Conservation (phyloP, 2,329 filamentous ascomycete species). For the Microascus cirrosus region DNA sequence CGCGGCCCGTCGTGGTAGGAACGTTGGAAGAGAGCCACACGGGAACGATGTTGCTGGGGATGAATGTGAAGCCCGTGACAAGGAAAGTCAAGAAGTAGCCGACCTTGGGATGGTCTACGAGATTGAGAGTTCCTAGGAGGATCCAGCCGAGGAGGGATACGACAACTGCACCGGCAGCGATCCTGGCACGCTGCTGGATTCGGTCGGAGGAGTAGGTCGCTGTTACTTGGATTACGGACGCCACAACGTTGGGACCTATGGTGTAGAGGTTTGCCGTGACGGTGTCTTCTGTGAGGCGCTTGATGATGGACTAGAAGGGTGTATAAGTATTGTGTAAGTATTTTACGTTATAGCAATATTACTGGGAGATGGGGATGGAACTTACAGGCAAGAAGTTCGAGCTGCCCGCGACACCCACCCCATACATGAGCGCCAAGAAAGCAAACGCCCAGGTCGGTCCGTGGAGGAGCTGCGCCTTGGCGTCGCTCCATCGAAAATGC, state of each 20-base stretch:
- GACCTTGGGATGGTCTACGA: conserved; percentile 9
- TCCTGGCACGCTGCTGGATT: conserved; percentile 9
- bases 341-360: background rate
- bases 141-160: conserved; percentile 11
- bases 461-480: conserved; percentile 11
- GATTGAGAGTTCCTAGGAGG: conserved; percentile 10
- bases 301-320: conserved; percentile 15
- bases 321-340: background rate
- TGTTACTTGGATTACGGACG: conserved; percentile 9
- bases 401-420: conserved; percentile 13
- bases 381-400: conserved; percentile 14
- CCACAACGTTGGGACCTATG: conserved; percentile 13
- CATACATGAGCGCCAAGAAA: conserved; percentile 14
- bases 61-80: conserved; percentile 12
- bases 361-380: background rate
- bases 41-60: conserved; percentile 7
- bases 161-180: conserved; percentile 9
- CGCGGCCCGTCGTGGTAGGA: conserved; percentile 7
- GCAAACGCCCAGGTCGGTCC: conserved; percentile 13
- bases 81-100: conserved; percentile 14
- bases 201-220: conserved; percentile 11
- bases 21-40: conserved; percentile 7
- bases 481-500: conserved; percentile 12
- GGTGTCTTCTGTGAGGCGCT: conserved; percentile 21
- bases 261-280: conserved; percentile 15